phyloP scores from a whole-genome alignment of 2,329 filamentous ascomycete genomes.

The Aspergillus intermedius region DNA sequence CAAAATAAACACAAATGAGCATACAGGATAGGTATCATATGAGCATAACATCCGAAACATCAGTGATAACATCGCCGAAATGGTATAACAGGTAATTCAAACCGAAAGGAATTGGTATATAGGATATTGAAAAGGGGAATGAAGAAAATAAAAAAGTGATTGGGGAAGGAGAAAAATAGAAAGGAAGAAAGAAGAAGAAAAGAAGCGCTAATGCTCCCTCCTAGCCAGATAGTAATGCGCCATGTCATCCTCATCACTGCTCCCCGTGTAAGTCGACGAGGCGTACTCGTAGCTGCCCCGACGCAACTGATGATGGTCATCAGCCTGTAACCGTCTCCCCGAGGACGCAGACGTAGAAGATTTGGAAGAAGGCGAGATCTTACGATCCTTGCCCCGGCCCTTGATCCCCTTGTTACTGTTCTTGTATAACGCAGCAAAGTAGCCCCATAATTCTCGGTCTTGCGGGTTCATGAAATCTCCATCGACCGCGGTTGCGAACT shows the following conservation, averaged over 20 bases:
- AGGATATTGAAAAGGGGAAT: too few species aligned
- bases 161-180: too few species aligned
- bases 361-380: slow-evolving; percentile 29
- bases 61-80: too few species aligned
- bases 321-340: slow-evolving; percentile 9
- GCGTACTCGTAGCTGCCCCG: slow-evolving; percentile 21
- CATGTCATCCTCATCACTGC: slow-evolving; percentile 27
- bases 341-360: slow-evolving; percentile 4
- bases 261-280: slow-evolving; percentile 25
- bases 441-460: slow-evolving; percentile 73
- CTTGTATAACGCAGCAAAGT: slow-evolving; percentile 85
- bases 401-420: slow-evolving; percentile 99
- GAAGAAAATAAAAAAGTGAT: too few species aligned
- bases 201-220: slow-evolving; percentile 9
- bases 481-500: slow-evolving; percentile 60
- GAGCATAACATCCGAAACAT: too few species aligned
- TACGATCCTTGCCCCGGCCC: slow-evolving; percentile 77
- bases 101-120: too few species aligned
- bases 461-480: slow-evolving; percentile 58
- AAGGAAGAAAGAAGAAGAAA: neutral
- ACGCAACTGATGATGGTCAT: slow-evolving; percentile 20
- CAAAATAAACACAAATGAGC: neutral
- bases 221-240: slow-evolving; percentile 23
- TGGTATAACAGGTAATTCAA: neutral
- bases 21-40: too few species aligned